A percentile compares a stretch with the other conserved stretches of the same genome.
phyloP scores from a whole-genome alignment of 2,329 filamentous ascomycete genomes.

The Venturia oleaginea region DNA sequence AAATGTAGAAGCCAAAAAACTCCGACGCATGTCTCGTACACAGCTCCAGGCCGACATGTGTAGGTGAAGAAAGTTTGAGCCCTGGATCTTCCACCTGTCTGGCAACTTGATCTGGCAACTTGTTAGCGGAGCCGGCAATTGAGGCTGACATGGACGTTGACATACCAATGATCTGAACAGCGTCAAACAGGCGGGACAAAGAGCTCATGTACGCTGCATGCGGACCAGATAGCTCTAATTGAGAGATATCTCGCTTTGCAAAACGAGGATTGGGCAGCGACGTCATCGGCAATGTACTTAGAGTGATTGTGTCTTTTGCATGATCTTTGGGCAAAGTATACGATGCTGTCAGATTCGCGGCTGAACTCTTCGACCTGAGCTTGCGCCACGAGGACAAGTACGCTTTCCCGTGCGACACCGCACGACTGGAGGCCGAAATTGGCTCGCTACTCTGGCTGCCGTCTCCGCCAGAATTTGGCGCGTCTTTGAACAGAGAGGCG shows the following conservation, averaged over 20 bases:
- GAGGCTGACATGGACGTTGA: slow-evolving; percentile 14
- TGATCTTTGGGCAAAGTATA: slow-evolving; percentile 23
- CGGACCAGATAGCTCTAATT: slow-evolving; percentile 67
- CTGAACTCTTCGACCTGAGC: slow-evolving; percentile 78
- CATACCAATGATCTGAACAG: slow-evolving; percentile 84
- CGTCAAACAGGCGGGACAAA: slow-evolving; percentile 83
- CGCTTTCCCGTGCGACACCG: slow-evolving; percentile 45
- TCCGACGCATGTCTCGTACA: slow-evolving; percentile 89
- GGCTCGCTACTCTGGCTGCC: neutral
- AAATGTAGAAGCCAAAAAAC: slow-evolving; percentile 96
- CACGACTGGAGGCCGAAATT: slow-evolving; percentile 20
- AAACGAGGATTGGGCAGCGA: slow-evolving; percentile 67
- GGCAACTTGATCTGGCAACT: slow-evolving; percentile 71
- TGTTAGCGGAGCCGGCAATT: slow-evolving; percentile 4
- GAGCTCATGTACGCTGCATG: slow-evolving; percentile 87
- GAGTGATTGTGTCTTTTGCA: slow-evolving; percentile 46
- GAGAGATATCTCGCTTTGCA: slow-evolving; percentile 60
- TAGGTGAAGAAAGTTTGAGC: slow-evolving; percentile 81
- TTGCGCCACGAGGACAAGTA: slow-evolving; percentile 85
- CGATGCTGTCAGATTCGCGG: slow-evolving; percentile 28
- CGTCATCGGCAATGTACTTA: slow-evolving; percentile 49
- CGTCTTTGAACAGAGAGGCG: slow-evolving; percentile 66
- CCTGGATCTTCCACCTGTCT: slow-evolving; percentile 94
- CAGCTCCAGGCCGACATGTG: slow-evolving; percentile 89
- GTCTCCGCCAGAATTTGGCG: slow-evolving; percentile 26